Evolutionary conservation across 2,329 filamentous ascomycete species (phyloP).

Genomic region (Chaetomium olivaceum): DNA sequence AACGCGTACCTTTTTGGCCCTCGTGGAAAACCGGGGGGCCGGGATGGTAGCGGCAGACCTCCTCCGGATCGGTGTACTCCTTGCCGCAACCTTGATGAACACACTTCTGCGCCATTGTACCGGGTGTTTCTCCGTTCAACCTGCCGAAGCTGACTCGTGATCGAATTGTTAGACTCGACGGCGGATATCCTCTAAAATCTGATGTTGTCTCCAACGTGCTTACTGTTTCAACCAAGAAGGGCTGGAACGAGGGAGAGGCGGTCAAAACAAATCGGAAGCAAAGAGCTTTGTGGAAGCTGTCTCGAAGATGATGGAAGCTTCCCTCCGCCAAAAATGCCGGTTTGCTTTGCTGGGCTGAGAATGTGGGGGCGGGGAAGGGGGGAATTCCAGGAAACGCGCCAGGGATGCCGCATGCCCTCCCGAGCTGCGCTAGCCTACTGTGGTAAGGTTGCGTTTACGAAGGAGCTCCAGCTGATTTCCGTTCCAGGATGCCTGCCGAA

Average conservation of each 20-base stretch:
- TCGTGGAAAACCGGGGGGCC: slow-evolving; percentile 95
- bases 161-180: not conserved
- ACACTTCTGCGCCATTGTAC: slow-evolving; percentile 75
- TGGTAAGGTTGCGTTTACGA: not conserved
- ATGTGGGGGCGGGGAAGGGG: not conserved
- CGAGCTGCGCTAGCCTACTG: slow-evolving; percentile 8
- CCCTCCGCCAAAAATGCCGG: not conserved
- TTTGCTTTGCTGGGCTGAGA: not conserved
- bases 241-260: not conserved
- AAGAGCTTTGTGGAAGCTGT: not conserved
- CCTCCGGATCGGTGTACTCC: slow-evolving; percentile 75
- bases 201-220: not conserved
- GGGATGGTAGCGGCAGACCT: slow-evolving; percentile 88
- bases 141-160: not conserved
- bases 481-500: not conserved
- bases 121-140: not conserved
- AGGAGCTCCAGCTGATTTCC: not conserved
- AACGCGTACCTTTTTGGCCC: slow-evolving; percentile 83
- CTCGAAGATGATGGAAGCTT: not conserved
- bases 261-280: not conserved
- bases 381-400: not conserved
- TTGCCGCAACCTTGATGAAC: slow-evolving; percentile 97
- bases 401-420: not conserved
- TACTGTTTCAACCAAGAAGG: not conserved
- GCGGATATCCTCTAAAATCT: not conserved